Base-by-base conservation (phyloP, 768 basidiomycete genomes). In the Termitomyces sp. region DNA sequence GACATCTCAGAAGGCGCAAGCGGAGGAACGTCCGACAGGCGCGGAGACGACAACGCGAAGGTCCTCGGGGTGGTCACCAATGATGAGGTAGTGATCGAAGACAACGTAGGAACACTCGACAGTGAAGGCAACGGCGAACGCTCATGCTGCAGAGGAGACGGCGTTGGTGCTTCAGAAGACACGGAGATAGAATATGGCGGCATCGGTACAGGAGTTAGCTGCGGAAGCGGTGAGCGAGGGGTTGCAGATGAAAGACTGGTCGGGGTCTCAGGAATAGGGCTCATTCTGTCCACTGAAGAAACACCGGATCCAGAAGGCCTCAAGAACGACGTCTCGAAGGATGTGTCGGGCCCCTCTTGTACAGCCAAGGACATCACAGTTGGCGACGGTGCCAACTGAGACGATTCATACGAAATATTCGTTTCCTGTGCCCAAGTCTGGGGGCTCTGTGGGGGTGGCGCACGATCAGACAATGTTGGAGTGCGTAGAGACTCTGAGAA, bases 241-340 rank as follows among this genome's bases (percentile, higher is more conserved):
- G 66, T 65, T 30, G 67, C 65, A 5, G 72, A 60, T 52, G 70
- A 64, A 12, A 71, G 63, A 53, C 59, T 66, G 32, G 64, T 70
- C 6, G 73, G 68, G 1, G 77, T 73, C 32, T 75, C 59, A 4
- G 80, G 79, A 53, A 84, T 77, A 8, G 80, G 75, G 56, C 73
- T 76, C 61, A 82, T 65, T 6, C 74, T 65, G 56, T 77, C 73
- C 50, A 70, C 62, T 3, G 81, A 80, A 6, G 78, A 79, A 1
- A 77, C 68, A 4, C 72, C 67, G 20, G 79, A 74, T 45, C 75
- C 80, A 59, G 80, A 88, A 0, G 90, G 87, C 30, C 86, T 75
- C 65, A 91, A 73, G 67, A 87, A 77, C 0, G 90, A 90, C 0
- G 89, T 89, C 57, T 92, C 90, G 57, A 84, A 86, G 0, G 88